Conservation (phyloP, 331 rosid species). For the Malus hybrid region DNA sequence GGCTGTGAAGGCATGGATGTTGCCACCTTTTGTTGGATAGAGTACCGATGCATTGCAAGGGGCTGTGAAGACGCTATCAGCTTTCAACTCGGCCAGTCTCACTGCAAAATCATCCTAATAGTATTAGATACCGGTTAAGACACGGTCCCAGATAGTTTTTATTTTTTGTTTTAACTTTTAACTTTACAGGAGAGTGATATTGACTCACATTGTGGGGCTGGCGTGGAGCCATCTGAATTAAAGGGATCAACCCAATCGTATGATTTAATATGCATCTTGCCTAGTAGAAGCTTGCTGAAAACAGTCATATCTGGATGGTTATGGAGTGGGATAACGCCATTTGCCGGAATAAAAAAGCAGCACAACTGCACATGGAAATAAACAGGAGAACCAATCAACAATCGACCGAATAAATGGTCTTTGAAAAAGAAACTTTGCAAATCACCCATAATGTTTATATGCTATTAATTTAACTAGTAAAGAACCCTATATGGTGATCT, state of each 20-base stretch:
- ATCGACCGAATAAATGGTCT: neutral
- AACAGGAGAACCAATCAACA: neutral
- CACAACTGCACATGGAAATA: slow-evolving; percentile 43
- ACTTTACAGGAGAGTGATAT: neutral
- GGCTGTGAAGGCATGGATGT: slow-evolving; percentile 79
- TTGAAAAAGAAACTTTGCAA: neutral
- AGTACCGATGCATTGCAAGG: slow-evolving; percentile 65
- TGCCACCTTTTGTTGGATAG: slow-evolving; percentile 81
- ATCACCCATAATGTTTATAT: no score
- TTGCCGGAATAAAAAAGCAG: slow-evolving; percentile 58
- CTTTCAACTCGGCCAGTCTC: slow-evolving; percentile 63
- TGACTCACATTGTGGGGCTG: slow-evolving; percentile 38
- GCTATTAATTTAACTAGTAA: neutral
- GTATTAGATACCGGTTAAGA: neutral
- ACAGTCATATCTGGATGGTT: slow-evolving; percentile 97
- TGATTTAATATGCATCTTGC: slow-evolving; percentile 74
- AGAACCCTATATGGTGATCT: neutral
- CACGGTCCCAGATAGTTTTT: neutral
- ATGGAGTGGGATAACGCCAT: slow-evolving; percentile 76
- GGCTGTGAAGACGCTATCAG: slow-evolving; percentile 42
- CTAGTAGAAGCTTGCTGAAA: slow-evolving; percentile 73
- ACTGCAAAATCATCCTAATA: slow-evolving; percentile 26
- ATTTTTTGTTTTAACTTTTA: neutral
- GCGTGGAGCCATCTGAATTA: slow-evolving; percentile 10
- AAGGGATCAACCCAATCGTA: slow-evolving; percentile 60